Evolutionary conservation across 1,284 basidiomycete species (phyloP), one percentile per base, ranked within the genome.

Genomic region (Fomitopsis betulina): DNA sequence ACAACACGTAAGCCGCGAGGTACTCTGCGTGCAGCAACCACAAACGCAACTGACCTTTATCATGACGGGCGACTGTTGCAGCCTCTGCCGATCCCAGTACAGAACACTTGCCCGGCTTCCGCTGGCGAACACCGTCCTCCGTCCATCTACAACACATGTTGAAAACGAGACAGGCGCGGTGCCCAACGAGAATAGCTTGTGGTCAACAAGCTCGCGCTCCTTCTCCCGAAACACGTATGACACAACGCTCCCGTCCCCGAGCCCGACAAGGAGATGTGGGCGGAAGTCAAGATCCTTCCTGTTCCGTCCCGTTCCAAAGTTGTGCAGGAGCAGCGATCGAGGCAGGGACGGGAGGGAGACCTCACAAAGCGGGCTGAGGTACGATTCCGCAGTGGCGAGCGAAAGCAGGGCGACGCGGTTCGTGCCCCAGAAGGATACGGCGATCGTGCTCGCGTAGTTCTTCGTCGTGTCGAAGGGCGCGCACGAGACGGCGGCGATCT

Each of bases 181-280:
- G 1, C 94, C 94, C n/a, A 96, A 72, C 0, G 83, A 77, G 23
- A 88, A 76, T 4, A 82, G 68, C 64, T 87, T 89, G 65, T 76
- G 73, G 47, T 85, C 82, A 50, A 70, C 75, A n/a, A 85, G 64
- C 58, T 76, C 62, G 58, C 32, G n/a, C 17, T 51, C 49, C 49
- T 76, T 73, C 37, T 76, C 79, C 63, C 74, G 79, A 72, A 74
- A 78, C 13, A 72, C 62, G 62, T 86, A 88, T 5, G 83, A 78
- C 3, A 85, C 79, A n/a, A 96, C 77, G 3, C 84, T 83, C 1
- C 96, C 96, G 70, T 97, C 86, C 5, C 83, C 84, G 5, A 96
- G 75, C 0, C 94, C 95, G 9, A 86, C 84, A 21, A 98, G 75
- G 5, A 98, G 77, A 62, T 87, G 82, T 0, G 83, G 77, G 56